Evolutionary conservation across 2,329 filamentous ascomycete genomes (phyloP).

Genomic region (Zasmidium angulare): DNA sequence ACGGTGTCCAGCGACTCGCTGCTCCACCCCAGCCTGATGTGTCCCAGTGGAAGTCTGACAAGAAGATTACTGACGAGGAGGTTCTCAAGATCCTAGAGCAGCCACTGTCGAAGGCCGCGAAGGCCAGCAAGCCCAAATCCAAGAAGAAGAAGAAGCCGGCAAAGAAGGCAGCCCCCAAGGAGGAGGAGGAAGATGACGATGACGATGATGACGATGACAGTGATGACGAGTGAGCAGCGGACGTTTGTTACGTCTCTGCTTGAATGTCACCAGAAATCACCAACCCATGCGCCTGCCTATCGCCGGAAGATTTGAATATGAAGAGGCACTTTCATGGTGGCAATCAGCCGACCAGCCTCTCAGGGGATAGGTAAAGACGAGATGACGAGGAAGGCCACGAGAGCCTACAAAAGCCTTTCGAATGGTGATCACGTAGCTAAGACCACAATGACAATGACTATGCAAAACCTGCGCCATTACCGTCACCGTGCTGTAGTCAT

Average conservation of each 20-base stretch:
- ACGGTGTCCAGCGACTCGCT: constrained; percentile 84
- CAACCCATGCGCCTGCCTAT: not conserved
- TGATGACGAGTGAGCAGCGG: constrained; percentile 23
- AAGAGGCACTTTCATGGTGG: not conserved
- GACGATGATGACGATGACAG: constrained; percentile 30
- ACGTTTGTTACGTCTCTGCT: not conserved
- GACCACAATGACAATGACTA: not conserved
- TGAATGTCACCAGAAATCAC: not conserved
- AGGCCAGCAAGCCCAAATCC: constrained; percentile 72
- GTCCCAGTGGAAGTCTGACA: constrained; percentile 85
- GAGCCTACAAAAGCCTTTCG: not conserved
- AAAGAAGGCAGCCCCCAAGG: constrained; percentile 56
- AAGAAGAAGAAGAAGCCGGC: constrained; percentile 85
- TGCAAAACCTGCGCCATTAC: not conserved
- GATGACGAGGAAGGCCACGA: not conserved
- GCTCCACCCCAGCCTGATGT: constrained; percentile 74
- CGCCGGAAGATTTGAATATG: not conserved
- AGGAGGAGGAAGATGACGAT: constrained; percentile 28
- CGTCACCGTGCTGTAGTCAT: not conserved
- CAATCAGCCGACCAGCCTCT: not conserved
- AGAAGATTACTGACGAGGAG: constrained; percentile 97
- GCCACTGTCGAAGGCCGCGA: constrained; percentile 66
- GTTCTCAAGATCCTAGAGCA: constrained; percentile 91
- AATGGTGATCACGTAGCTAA: not conserved
- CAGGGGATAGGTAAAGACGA: not conserved